Percentiles rank a stretch among this genome's conserved stretches.
phyloP scores from a whole-genome alignment of 371 early-diverging fungal genomes.

The Circinella minor region DNA sequence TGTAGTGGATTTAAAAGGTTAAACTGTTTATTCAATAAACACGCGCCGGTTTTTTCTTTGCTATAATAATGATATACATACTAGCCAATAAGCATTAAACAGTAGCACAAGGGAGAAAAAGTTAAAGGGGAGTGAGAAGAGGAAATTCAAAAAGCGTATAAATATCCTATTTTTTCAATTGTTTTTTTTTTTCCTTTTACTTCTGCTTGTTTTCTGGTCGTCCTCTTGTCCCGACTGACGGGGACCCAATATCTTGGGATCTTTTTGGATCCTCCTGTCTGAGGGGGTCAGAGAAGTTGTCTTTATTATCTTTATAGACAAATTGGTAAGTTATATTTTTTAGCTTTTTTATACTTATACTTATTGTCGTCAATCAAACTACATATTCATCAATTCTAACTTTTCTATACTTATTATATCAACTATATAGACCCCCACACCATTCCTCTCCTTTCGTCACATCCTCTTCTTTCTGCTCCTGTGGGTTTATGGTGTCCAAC shows the following conservation, averaged over 20 bases:
- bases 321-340: not conserved
- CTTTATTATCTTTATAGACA: not conserved
- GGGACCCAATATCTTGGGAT: constrained; percentile 1
- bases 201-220: not conserved
- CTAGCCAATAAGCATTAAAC: too few relatives aligned
- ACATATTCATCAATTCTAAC: too few relatives aligned
- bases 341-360: not conserved
- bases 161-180: not conserved
- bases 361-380: not conserved
- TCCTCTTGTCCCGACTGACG: not conserved
- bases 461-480: not conserved
- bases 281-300: not conserved
- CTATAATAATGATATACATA: too few relatives aligned
- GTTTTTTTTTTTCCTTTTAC: not conserved
- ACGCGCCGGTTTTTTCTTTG: not conserved
- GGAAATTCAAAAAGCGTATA: not conserved
- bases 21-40: not conserved
- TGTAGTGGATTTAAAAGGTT: not conserved
- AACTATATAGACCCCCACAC: not conserved
- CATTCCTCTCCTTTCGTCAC: not conserved
- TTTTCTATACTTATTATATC: too few relatives aligned
- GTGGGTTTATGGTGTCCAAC: not conserved
- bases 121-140: too few relatives aligned
- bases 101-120: too few relatives aligned
- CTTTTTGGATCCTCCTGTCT: constrained; percentile 1